Evolutionary conservation across 148 eudicot genomes (phyloP).

Genomic region (Amaranthus hypochondriacus): DNA sequence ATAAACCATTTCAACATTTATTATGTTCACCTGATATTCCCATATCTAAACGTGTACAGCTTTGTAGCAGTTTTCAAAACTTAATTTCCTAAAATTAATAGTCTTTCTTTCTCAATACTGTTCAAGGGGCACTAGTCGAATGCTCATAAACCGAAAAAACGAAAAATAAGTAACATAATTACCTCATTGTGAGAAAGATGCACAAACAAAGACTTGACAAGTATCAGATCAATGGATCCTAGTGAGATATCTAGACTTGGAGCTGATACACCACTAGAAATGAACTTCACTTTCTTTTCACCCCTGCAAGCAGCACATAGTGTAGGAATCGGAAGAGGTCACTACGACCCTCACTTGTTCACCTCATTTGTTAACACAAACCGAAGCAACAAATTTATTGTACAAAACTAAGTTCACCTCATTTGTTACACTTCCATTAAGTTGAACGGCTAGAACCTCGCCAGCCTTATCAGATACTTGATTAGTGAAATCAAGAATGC

Average conservation of each 20-base stretch:
- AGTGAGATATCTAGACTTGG: constrained; percentile 47
- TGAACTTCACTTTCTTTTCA: constrained; percentile 70
- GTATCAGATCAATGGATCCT: constrained; percentile 65
- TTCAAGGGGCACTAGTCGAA: too few relatives aligned
- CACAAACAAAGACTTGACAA: constrained; percentile 81
- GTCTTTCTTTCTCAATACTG: too few relatives aligned
- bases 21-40: too few relatives aligned
- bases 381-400: neutral
- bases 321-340: too few relatives aligned
- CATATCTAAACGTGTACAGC: too few relatives aligned
- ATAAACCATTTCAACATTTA: too few relatives aligned
- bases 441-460: constrained; percentile 63
- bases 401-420: constrained; percentile 37
- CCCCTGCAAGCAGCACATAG: too few relatives aligned
- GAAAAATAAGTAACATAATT: neutral
- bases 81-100: too few relatives aligned
- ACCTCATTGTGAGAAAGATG: constrained; percentile 93
- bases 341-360: too few relatives aligned
- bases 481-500: constrained; percentile 68
- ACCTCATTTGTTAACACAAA: constrained; percentile 30
- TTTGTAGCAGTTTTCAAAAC: too few relatives aligned
- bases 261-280: constrained; percentile 75
- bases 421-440: constrained; percentile 55
- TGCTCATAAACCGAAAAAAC: neutral
- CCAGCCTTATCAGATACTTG: constrained; percentile 73